Evolutionary conservation across 176 grass and related monocot species (phyloP), one percentile per base, ranked within the genome.

Genomic region (Carex parvula): DNA sequence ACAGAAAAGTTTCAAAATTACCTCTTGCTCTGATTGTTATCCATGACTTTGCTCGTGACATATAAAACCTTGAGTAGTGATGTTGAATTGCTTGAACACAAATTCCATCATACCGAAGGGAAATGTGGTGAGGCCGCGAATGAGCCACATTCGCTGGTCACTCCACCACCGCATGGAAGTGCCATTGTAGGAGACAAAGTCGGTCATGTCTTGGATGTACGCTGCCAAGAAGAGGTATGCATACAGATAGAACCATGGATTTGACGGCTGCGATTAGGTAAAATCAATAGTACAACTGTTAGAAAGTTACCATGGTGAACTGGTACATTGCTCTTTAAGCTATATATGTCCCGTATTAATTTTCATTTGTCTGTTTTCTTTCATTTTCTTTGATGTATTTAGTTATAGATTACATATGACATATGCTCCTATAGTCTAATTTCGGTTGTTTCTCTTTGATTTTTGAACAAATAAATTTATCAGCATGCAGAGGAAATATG

Each of bases 181-280:
- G 39, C 59, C 80, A 39, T 82, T 67, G 61, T 82, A 82, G n/a
- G 39, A 29, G 3, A 90, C 35, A 16, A 90, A 90, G 2, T 90
- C 88, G 3, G 44, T 14, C 41, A 90, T 77, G 56, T 87, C 85
- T 65, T 74, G 73, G 64, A 69, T 37, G 13, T 90, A 87, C 11
- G 88, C 37, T 63, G 85, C 85, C 2, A 87, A 67, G 64, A 90
- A 90, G 62, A 90, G 88, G 74, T 87, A 90, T 30, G 64, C 80
- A 66, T 87, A 90, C 42, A 90, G 50, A 69, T 90, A 90, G 85
- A 90, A 87, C 85, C 85, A 84, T 15, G 81, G 85, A 44, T 90
- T 24, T 2, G 81, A 87, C 17, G 70, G 84, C 88, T 90, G 54
- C 17, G 48, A 77, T 48, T 9, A 17, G 26, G 33, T 64, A 44